Percentiles rank a stretch among this genome's conserved stretches.
Evolutionary conservation across 805 yeast genomes (phyloP).

Genomic region (Lachancea nothofagi): DNA sequence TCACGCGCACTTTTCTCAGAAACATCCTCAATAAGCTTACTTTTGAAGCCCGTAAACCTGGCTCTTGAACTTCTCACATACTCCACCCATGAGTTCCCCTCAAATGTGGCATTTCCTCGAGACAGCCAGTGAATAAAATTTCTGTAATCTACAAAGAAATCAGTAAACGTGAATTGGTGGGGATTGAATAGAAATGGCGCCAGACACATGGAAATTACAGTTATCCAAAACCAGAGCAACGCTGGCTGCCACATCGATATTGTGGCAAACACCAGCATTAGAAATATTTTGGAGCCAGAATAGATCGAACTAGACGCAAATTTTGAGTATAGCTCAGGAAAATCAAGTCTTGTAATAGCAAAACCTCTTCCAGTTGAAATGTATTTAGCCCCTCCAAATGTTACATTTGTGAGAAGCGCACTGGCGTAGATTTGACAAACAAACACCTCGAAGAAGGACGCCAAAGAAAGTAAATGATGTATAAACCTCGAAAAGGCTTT

Average conservation of each 20-base stretch:
- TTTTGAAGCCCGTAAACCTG: constrained; percentile 86
- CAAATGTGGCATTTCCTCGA: constrained; percentile 67
- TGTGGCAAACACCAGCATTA: constrained; percentile 70
- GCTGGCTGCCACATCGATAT: constrained; percentile 78
- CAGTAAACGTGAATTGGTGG: constrained; percentile 64
- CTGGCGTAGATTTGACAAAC: constrained; percentile 90
- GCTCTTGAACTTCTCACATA: constrained; percentile 74
- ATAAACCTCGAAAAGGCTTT: constrained; percentile 64
- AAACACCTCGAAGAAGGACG: constrained; percentile 92
- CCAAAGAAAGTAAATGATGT: constrained; percentile 73
- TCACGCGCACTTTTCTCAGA: constrained; percentile 64
- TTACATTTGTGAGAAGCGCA: constrained; percentile 65
- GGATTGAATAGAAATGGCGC: constrained; percentile 77
- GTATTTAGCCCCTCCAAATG: constrained; percentile 89
- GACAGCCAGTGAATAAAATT: constrained; percentile 69
- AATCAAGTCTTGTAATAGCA: constrained; percentile 77
- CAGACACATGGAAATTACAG: constrained; percentile 56
- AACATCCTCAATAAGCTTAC: constrained; percentile 57
- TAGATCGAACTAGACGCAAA: constrained; percentile 75
- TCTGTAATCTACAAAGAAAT: constrained; percentile 65
- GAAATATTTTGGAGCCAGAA: constrained; percentile 62
- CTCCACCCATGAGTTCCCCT: constrained; percentile 73
- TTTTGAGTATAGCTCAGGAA: constrained; percentile 64
- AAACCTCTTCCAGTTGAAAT: constrained; percentile 92
- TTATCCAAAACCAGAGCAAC: constrained; percentile 68